phyloP scores from a whole-genome alignment of 192 early-diverging fungal species.

The Chytriomyces sp. region DNA sequence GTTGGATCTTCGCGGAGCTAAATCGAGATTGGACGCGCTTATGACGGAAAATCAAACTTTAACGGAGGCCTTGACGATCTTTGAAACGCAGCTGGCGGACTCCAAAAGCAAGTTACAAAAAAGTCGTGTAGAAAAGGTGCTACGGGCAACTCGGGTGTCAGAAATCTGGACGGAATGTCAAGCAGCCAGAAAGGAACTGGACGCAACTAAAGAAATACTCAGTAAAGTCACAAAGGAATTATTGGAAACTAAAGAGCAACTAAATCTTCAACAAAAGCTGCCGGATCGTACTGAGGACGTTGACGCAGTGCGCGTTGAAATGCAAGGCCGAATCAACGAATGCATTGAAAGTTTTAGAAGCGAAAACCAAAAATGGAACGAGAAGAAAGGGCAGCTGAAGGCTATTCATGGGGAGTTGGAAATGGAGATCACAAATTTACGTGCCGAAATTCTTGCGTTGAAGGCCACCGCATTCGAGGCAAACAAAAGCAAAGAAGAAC shows the following conservation, averaged over 20 bases:
- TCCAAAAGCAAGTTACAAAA: background rate
- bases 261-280: background rate
- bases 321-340: background rate
- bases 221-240: background rate
- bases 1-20: background rate
- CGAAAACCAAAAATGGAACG: background rate
- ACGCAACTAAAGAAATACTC: background rate
- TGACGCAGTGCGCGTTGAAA: background rate
- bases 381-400: background rate
- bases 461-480: background rate
- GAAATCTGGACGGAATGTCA: conserved; percentile 26
- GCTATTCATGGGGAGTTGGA: background rate
- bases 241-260: background rate
- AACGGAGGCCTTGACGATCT: background rate
- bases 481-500: background rate
- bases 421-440: background rate
- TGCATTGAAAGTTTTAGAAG: background rate
- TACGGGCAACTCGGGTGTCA: conserved; percentile 12
- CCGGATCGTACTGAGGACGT: background rate
- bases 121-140: background rate
- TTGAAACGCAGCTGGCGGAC: background rate
- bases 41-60: background rate
- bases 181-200: background rate
- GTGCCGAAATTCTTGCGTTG: background rate
- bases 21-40: background rate